Conservation (phyloP, 2,329 filamentous ascomycete species). For the Stagonosporopsis vannaccii region DNA sequence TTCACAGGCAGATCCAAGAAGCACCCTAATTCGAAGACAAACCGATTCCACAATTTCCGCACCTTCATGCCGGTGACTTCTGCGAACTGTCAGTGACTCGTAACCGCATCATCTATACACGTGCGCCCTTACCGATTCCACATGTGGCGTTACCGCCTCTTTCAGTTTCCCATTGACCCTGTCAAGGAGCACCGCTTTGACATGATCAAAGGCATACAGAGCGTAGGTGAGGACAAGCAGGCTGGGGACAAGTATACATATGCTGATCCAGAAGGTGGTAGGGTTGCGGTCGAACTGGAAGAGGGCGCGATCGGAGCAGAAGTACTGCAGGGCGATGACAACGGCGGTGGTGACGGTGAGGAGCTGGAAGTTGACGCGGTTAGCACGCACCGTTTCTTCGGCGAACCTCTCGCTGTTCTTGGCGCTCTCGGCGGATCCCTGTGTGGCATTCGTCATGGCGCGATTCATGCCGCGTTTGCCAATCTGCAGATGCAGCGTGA, state of each 20-base stretch:
- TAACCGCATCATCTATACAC: neutral
- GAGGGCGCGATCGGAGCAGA: neutral
- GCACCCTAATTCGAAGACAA: too few species aligned
- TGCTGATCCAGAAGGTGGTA: neutral
- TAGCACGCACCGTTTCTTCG: neutral
- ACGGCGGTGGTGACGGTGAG: neutral
- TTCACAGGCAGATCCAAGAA: too few species aligned
- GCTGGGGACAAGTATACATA: neutral
- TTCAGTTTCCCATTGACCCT: neutral
- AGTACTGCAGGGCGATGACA: neutral
- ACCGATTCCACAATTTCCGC: too few species aligned
- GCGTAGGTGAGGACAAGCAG: neutral
- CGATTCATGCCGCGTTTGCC: neutral
- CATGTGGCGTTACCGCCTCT: neutral
- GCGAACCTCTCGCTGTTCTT: neutral
- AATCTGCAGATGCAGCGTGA: neutral
- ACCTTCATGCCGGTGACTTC: neutral
- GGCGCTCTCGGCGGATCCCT: neutral
- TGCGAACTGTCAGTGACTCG: neutral
- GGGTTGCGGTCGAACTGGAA: neutral
- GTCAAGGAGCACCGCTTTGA: neutral
- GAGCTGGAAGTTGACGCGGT: neutral
- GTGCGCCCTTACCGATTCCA: neutral
- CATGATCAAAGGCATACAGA: neutral
- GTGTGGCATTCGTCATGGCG: neutral